phyloP scores from a whole-genome alignment of 768 basidiomycete species.

The Lyophyllum semitale region DNA sequence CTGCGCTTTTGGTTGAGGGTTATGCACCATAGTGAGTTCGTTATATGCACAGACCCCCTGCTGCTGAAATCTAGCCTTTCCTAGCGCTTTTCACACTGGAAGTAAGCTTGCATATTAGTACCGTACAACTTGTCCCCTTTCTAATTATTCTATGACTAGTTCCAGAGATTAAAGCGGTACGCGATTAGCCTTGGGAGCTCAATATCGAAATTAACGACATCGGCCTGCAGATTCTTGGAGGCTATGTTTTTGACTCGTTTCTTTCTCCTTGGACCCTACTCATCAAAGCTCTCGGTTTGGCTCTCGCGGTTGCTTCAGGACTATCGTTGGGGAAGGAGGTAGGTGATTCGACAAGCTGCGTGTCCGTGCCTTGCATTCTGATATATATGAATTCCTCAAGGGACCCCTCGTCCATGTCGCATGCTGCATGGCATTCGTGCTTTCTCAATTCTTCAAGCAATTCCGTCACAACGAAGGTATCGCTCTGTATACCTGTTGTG shows the following conservation, averaged over 20 bases:
- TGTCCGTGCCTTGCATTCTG: background rate
- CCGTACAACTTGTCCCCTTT: background rate
- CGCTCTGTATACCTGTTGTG: background rate
- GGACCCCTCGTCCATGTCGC: slow-evolving; percentile 87
- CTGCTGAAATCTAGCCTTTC: slow-evolving; percentile 7
- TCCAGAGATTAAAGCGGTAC: slow-evolving; percentile 78
- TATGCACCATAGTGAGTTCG: slow-evolving; percentile 71
- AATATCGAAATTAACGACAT: background rate
- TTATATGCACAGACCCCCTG: background rate
- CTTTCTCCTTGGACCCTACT: slow-evolving; percentile 85
- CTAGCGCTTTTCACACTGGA: slow-evolving; percentile 77
- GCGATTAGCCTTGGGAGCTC: slow-evolving; percentile 13
- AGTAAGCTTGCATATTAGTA: slow-evolving; percentile 53
- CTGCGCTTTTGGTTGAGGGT: slow-evolving; percentile 60
- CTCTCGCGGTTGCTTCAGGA: slow-evolving; percentile 83
- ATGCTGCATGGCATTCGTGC: slow-evolving; percentile 76
- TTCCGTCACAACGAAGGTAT: slow-evolving; percentile 79
- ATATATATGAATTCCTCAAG: slow-evolving; percentile 28
- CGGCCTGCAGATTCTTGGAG: slow-evolving; percentile 63
- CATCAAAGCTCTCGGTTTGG: slow-evolving; percentile 82
- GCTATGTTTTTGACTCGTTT: slow-evolving; percentile 86
- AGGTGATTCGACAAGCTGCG: slow-evolving; percentile 21
- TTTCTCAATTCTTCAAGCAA: slow-evolving; percentile 66
- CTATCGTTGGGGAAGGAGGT: slow-evolving; percentile 86
- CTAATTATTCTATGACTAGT: slow-evolving; percentile 37